Conservation (phyloP, 2,329 filamentous ascomycete genomes). For the Talaromyces amestolkiae region DNA sequence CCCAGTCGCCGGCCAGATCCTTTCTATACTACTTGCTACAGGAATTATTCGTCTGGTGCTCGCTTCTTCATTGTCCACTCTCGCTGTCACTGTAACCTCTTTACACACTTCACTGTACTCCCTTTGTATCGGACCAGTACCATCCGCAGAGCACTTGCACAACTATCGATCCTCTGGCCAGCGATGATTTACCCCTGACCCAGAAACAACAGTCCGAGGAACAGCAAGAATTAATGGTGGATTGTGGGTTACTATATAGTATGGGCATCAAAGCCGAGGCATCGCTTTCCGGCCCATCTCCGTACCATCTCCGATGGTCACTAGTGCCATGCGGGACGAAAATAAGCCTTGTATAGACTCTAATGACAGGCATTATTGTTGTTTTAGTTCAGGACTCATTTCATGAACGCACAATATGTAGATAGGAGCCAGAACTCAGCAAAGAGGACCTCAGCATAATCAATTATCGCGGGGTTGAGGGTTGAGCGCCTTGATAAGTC, state of each 20-base stretch:
- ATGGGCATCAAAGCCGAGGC: conserved; percentile 3
- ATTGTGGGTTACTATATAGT: background rate
- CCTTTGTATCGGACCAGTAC: background rate
- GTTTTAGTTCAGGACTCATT: background rate
- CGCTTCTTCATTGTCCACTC: background rate
- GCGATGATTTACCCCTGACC: conserved; percentile 9
- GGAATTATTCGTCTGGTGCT: background rate
- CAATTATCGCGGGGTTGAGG: background rate
- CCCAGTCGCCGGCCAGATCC: background rate
- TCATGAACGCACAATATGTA: background rate
- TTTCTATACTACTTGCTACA: too few relatives aligned
- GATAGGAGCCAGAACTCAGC: background rate
- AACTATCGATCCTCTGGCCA: background rate
- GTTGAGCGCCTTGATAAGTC: background rate
- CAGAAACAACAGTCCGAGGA: background rate
- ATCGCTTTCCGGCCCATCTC: background rate
- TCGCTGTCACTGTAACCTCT: background rate
- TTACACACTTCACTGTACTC: background rate
- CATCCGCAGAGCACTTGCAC: background rate
- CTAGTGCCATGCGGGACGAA: background rate
- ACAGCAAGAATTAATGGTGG: background rate
- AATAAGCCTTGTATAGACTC: background rate
- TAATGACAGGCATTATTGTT: background rate
- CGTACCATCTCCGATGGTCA: background rate
- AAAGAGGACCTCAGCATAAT: background rate